Evolutionary conservation across 306 rosid genomes (phyloP).

Genomic region (Cicer yamashitae): DNA sequence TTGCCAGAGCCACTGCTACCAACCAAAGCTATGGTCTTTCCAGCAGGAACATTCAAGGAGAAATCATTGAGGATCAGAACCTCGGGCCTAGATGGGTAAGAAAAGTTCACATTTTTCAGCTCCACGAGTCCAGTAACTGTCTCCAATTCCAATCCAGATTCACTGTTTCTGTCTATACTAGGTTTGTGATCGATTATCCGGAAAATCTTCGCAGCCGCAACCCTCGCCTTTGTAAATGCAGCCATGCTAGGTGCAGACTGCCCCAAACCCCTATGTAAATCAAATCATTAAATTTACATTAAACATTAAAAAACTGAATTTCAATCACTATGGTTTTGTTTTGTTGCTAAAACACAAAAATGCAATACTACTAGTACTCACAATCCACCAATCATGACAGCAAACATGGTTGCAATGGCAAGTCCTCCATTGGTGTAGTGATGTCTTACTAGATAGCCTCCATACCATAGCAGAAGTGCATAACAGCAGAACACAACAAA

Average conservation of each 20-base stretch:
- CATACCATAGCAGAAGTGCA: constrained; percentile 97
- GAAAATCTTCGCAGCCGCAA: constrained; percentile 87
- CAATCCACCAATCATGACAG: constrained; percentile 97
- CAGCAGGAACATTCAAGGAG: constrained; percentile 83
- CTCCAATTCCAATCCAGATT: constrained; percentile 74
- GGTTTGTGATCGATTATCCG: constrained; percentile 94
- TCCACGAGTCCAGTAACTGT: constrained; percentile 84
- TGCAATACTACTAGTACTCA: constrained; percentile 52
- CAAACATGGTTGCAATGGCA: constrained; percentile 97
- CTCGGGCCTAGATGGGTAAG: constrained; percentile 93
- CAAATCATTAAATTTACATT: constrained; percentile 9
- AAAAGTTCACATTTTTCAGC: constrained; percentile 80
- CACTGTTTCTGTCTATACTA: constrained; percentile 71
- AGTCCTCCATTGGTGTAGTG: constrained; percentile 95
- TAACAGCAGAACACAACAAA: constrained; percentile 97
- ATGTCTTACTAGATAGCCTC: constrained; percentile 93
- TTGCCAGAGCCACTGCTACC: constrained; percentile 99
- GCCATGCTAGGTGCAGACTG: constrained; percentile 97
- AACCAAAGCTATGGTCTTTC: constrained; percentile 94
- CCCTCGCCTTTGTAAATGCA: constrained; percentile 92
- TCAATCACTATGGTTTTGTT: constrained; percentile 4
- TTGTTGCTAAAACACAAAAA: neutral
- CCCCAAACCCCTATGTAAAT: constrained; percentile 74
- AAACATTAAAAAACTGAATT: constrained; percentile 14
- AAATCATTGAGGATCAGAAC: constrained; percentile 75